These are phyloP conservation scores for Aspergillus arachidicola DNA, from an alignment of 2,329 filamentous ascomycete species.

Conservation along the genomic window DNA sequence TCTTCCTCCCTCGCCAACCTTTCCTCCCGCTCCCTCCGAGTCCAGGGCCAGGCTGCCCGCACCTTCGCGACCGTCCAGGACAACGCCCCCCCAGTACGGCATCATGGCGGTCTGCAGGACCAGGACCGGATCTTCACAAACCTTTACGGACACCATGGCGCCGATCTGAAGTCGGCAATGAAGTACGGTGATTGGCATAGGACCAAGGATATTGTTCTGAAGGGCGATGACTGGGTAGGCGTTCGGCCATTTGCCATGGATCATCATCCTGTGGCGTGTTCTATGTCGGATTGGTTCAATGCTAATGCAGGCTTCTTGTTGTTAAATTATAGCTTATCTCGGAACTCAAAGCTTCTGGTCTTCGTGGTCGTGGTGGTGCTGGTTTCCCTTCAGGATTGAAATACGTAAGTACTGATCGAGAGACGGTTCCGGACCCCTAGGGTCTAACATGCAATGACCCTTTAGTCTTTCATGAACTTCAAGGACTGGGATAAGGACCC, in stretches of 20 bases:
- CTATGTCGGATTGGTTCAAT: background rate
- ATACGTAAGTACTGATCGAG: constrained; percentile 70
- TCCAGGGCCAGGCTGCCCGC: constrained; percentile 53
- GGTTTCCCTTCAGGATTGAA: constrained; percentile 98
- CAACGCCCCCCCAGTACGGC: constrained; percentile 59
- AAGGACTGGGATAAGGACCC: constrained; percentile 98
- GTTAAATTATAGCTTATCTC: constrained; percentile 71
- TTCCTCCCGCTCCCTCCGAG: constrained; percentile 45
- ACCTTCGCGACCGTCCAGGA: constrained; percentile 82
- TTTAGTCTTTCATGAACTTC: constrained; percentile 99
- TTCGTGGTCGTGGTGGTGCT: constrained; percentile 93
- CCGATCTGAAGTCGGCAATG: constrained; percentile 90
- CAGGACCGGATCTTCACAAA: constrained; percentile 99
- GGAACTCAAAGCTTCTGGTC: constrained; percentile 94
- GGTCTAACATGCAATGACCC: background rate
- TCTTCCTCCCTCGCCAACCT: constrained; percentile 44
- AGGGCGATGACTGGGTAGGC: constrained; percentile 89
- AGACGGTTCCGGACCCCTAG: background rate
- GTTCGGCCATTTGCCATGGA: constrained; percentile 17
- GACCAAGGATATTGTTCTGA: constrained; percentile 96
- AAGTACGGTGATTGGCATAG: constrained; percentile 99
- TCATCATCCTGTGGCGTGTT: background rate
- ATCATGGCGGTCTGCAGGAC: constrained; percentile 86
- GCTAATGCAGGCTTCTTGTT: background rate
- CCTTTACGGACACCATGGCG: constrained; percentile 88